Evolutionary conservation across 257 asterid species (phyloP).

Genomic region (Nicotiana benthamiana): DNA sequence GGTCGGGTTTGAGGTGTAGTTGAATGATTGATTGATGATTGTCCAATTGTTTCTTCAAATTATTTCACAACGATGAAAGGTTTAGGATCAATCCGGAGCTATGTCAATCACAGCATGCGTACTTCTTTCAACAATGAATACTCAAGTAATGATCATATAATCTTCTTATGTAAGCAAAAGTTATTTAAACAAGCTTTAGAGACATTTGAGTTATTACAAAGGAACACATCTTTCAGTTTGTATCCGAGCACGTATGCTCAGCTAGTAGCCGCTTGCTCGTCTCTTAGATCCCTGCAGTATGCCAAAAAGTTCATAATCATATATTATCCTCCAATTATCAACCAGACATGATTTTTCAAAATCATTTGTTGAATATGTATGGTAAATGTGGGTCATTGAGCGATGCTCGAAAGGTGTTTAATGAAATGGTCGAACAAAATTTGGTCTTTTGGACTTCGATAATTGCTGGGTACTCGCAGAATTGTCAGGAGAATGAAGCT

Average conservation of each 20-base stretch:
- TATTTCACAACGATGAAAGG: constrained; percentile 29
- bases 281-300: constrained; percentile 39
- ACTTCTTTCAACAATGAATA: constrained; percentile 25
- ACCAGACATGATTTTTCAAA: constrained; percentile 54
- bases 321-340: constrained; percentile 30
- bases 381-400: constrained; percentile 59
- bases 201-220: constrained; percentile 36
- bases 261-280: constrained; percentile 49
- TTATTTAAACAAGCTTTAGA: constrained; percentile 41
- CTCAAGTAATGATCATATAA: constrained; percentile 33
- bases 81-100: constrained; percentile 14
- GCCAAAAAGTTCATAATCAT: constrained; percentile 45
- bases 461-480: constrained; percentile 59
- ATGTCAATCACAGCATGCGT: constrained; percentile 15
- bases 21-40: not conserved
- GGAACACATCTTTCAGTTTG: constrained; percentile 20
- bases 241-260: constrained; percentile 46
- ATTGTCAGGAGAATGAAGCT: constrained; percentile 45
- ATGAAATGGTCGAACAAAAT: constrained; percentile 53
- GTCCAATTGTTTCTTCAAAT: not conserved
- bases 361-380: constrained; percentile 64
- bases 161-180: constrained; percentile 51
- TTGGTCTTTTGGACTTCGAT: constrained; percentile 67
- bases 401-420: constrained; percentile 58
- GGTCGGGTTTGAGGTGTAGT: not conserved